Percentiles rank a stretch among this genome's conserved stretches.
These are phyloP conservation scores for Nakazawaea populi DNA, from an alignment of 805 yeast genomes.

Conservation along the genomic window DNA sequence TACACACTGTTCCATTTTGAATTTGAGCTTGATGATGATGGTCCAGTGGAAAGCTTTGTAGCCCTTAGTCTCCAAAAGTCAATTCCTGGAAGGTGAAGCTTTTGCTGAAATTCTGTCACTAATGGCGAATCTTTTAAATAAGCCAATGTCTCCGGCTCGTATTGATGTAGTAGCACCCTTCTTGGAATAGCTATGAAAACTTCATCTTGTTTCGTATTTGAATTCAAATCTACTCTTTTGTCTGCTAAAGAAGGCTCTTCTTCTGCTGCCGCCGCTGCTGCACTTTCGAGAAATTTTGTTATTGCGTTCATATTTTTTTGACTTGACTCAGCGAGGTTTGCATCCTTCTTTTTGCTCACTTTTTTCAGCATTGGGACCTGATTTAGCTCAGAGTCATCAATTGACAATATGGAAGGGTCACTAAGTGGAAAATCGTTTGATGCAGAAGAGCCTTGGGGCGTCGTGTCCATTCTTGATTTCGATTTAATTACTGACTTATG, in stretches of 20 bases:
- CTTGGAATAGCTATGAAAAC: conserved; percentile 6
- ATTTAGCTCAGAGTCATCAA: background rate
- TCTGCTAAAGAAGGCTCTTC: conserved; percentile 10
- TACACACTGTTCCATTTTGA: conserved; percentile 14
- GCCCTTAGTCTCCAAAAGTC: conserved; percentile 42
- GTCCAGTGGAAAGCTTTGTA: background rate
- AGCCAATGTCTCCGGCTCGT: conserved; percentile 24
- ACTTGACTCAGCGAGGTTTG: conserved; percentile 2
- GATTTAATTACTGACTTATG: too few species aligned
- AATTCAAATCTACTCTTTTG: background rate
- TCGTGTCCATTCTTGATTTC: background rate
- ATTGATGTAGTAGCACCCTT: conserved; percentile 8
- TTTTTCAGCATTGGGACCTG: background rate
- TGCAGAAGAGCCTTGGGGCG: background rate
- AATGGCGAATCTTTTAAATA: conserved; percentile 30
- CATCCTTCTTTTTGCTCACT: background rate
- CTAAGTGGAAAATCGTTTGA: conserved; percentile 1
- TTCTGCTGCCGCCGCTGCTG: conserved; percentile 26
- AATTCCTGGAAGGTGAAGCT: conserved; percentile 38
- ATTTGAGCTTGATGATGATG: conserved; percentile 11
- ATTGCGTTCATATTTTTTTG: conserved; percentile 13
- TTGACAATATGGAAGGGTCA: conserved; percentile 8
- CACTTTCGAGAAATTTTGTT: conserved; percentile 24
- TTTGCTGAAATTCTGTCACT: conserved; percentile 24
- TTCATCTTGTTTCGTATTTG: conserved; percentile 1